Conservation (phyloP, 164 flowering plant genomes). For the Dillenia suffruticosa region DNA sequence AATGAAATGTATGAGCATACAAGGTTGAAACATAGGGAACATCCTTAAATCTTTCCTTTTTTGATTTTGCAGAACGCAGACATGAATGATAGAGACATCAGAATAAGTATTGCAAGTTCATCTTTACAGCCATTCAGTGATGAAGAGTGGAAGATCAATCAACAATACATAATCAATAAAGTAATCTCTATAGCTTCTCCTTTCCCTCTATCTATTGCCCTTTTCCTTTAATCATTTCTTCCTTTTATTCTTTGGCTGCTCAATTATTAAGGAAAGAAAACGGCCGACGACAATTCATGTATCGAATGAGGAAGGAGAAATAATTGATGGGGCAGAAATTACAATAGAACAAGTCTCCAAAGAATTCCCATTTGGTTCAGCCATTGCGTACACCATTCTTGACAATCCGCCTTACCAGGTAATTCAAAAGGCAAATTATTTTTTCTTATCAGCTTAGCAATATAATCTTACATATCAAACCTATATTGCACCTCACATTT, state of each 20-base stretch:
- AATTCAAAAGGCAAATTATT: not conserved
- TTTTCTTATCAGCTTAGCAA: too few relatives aligned
- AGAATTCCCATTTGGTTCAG: conserved; percentile 93
- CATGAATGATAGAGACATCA: conserved; percentile 14
- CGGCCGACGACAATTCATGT: conserved; percentile 70
- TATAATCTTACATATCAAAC: too few relatives aligned
- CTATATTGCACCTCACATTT: too few relatives aligned
- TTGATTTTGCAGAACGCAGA: conserved; percentile 35
- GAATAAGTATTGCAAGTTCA: conserved; percentile 50
- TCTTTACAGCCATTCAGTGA: conserved; percentile 86
- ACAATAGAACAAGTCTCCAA: conserved; percentile 56
- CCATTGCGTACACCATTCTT: conserved; percentile 73
- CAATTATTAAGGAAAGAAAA: conserved; percentile 52
- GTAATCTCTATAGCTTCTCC: conserved; percentile 25
- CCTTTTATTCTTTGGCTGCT: not conserved
- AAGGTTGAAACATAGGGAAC: not conserved
- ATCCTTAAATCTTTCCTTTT: not conserved
- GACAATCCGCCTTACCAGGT: conserved; percentile 82
- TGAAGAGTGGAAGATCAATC: conserved; percentile 72
- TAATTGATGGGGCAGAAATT: conserved; percentile 60
- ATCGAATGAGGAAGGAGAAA: conserved; percentile 45
- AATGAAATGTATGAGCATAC: not conserved
- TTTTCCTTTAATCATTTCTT: not conserved
- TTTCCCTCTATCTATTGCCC: not conserved
- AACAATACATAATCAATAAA: conserved; percentile 44